Conservation (phyloP, 768 basidiomycete species). For the Phlebiopsis flavidoalba region DNA sequence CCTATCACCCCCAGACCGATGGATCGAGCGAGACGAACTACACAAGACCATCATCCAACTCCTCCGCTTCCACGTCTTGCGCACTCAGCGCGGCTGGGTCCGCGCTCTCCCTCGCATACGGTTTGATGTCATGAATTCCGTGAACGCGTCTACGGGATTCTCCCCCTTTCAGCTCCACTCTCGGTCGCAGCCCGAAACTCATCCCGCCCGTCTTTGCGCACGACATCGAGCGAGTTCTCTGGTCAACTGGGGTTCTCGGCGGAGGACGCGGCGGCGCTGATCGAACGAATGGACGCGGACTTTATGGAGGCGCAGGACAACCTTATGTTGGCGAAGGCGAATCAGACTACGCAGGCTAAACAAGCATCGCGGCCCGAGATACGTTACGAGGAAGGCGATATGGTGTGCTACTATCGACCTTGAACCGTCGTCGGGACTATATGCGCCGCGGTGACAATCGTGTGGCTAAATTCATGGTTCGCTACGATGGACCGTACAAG, state of each 20-base stretch:
- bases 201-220: constrained; percentile 5
- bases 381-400: constrained; percentile 26
- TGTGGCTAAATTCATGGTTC: constrained; percentile 38
- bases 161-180: constrained; percentile 17
- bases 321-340: constrained; percentile 24
- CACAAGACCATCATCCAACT: constrained; percentile 20
- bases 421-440: constrained; percentile 23
- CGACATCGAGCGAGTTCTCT: background rate
- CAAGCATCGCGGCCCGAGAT: constrained; percentile 18
- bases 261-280: background rate
- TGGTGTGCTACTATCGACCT: constrained; percentile 35
- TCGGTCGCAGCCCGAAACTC: constrained; percentile 13
- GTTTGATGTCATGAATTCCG: constrained; percentile 20
- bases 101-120: constrained; percentile 13
- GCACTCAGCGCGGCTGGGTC: constrained; percentile 15
- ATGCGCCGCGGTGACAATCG: constrained; percentile 17
- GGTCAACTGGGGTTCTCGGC: too few species aligned
- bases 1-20: constrained; percentile 34
- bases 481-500: constrained; percentile 25
- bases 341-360: constrained; percentile 25
- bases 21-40: constrained; percentile 28
- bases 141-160: constrained; percentile 19
- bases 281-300: constrained; percentile 12
- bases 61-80: constrained; percentile 16
- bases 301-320: constrained; percentile 28